Evolutionary conservation across 2,329 filamentous ascomycete genomes (phyloP).

Genomic region (Colletotrichum noveboracense): DNA sequence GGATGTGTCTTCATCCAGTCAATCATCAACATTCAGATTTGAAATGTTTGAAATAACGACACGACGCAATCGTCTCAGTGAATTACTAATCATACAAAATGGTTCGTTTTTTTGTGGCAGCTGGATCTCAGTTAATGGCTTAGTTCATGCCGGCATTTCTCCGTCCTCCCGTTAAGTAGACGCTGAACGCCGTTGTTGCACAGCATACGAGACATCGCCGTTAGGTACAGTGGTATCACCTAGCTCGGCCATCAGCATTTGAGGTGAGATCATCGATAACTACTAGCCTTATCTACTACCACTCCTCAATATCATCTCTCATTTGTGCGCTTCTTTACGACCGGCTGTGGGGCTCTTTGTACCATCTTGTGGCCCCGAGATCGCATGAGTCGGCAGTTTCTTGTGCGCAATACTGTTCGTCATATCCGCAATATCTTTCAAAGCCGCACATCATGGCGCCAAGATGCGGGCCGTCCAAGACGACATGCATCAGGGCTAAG

Average conservation of each 20-base stretch:
- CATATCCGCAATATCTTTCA: background rate
- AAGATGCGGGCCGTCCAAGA: background rate
- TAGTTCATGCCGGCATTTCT: background rate
- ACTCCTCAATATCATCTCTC: background rate
- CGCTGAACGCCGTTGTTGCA: background rate
- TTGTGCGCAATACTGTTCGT: background rate
- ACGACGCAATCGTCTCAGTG: background rate
- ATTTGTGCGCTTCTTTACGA: background rate
- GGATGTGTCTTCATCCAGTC: background rate
- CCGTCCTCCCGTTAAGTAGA: background rate
- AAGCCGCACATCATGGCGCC: background rate
- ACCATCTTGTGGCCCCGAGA: background rate
- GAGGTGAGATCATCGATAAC: background rate
- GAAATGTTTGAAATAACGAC: background rate
- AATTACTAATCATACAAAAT: background rate
- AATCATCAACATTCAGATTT: accelerated
- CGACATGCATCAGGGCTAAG: background rate
- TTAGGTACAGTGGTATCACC: background rate
- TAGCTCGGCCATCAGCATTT: background rate
- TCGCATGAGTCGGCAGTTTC: background rate
- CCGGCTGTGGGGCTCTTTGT: background rate
- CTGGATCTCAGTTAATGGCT: background rate
- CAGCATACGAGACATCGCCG: background rate
- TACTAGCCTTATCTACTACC: background rate
- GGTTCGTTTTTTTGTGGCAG: background rate